phyloP scores from a whole-genome alignment of 768 basidiomycete species.

The Hypholoma sublateritium region DNA sequence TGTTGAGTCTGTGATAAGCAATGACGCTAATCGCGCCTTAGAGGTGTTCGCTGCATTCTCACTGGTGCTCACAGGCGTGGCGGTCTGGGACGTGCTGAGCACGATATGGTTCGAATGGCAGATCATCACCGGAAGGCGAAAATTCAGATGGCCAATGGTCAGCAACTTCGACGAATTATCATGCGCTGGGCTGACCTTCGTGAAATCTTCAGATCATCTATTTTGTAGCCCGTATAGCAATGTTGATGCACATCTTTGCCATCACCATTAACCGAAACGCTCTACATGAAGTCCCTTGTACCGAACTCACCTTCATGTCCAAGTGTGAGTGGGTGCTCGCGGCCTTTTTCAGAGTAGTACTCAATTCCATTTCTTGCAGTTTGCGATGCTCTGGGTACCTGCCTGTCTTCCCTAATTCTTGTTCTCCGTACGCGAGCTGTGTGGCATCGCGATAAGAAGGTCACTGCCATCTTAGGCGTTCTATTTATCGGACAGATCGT shows the following conservation, averaged over 20 bases:
- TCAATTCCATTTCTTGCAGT: conserved; percentile 14
- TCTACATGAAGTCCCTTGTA: conserved; percentile 31
- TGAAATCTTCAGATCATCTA: conserved; percentile 25
- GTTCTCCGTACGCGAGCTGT: conserved; percentile 33
- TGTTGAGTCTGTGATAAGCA: neutral
- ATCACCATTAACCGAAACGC: conserved; percentile 33
- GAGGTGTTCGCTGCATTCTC: conserved; percentile 31
- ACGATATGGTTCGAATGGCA: conserved; percentile 32
- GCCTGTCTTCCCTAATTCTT: conserved; percentile 31
- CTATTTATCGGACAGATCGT: conserved; percentile 29
- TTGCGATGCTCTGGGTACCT: conserved; percentile 32
- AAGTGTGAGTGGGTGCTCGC: conserved; percentile 21
- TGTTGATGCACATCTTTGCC: conserved; percentile 33
- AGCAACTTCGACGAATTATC: neutral
- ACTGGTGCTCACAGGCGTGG: conserved; percentile 31
- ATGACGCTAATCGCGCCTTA: conserved; percentile 3
- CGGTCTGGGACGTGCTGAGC: conserved; percentile 30
- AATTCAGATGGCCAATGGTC: conserved; percentile 36
- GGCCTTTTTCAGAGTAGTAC: neutral
- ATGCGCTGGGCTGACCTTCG: neutral
- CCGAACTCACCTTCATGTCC: conserved; percentile 30
- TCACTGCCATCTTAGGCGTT: conserved; percentile 20
- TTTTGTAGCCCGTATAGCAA: conserved; percentile 29
- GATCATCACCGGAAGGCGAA: conserved; percentile 27
- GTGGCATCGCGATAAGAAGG: conserved; percentile 27